These are phyloP conservation scores for Anthoceros angustus DNA, from an alignment of 225 moss, liverwort and hornwort species.

Conservation along the genomic window DNA sequence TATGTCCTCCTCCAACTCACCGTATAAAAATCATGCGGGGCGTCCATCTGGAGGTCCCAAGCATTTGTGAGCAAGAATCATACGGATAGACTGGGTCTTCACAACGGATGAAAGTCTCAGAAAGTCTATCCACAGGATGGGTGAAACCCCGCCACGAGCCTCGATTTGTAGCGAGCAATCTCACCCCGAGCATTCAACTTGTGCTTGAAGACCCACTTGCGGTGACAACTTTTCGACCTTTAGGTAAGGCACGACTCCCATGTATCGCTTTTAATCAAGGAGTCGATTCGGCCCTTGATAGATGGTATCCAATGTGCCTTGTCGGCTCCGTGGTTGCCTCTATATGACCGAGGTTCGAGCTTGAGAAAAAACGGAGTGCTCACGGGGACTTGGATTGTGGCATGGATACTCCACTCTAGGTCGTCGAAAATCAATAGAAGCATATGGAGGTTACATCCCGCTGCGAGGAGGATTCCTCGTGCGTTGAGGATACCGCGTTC, in stretches of 20 bases:
- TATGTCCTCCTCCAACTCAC: not conserved
- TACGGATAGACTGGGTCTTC: not conserved
- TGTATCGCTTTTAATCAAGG: too few species aligned
- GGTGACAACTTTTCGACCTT: not conserved
- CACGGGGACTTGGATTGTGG: not conserved
- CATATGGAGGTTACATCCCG: constrained; percentile 3
- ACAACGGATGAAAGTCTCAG: not conserved
- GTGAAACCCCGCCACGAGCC: too few species aligned
- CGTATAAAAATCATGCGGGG: not conserved
- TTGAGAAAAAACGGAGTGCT: not conserved
- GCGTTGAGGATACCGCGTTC: not conserved
- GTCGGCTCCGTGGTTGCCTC: not conserved
- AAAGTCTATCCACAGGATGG: too few species aligned
- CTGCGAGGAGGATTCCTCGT: not conserved
- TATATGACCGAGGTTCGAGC: not conserved
- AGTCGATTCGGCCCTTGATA: too few species aligned
- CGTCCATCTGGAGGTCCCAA: constrained; percentile 1
- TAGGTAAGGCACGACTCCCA: not conserved
- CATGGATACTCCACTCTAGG: not conserved
- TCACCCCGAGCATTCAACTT: too few species aligned
- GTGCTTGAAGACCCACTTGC: too few species aligned
- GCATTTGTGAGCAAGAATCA: not conserved
- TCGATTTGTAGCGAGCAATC: too few species aligned
- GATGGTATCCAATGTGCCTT: not conserved
- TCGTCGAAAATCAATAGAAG: not conserved